Percentiles rank a stretch among this genome's conserved stretches.
Conservation (phyloP, 2,329 filamentous ascomycete genomes). For the Stagonosporopsis cucurbitacearum region DNA sequence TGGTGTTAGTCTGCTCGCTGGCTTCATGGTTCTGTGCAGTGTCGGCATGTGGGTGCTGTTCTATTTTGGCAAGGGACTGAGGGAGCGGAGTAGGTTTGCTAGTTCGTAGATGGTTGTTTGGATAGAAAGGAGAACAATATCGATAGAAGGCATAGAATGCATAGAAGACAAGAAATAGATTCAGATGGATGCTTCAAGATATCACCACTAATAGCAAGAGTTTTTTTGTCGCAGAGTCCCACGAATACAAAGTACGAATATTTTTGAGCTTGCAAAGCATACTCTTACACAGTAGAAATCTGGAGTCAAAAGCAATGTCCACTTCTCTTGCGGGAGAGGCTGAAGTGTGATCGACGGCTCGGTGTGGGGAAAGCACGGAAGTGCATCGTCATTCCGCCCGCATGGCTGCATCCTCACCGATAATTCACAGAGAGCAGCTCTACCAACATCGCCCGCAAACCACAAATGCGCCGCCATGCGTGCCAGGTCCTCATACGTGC, state of each 20-base stretch:
- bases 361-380: slow-evolving; percentile 8
- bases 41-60: slow-evolving; percentile 65
- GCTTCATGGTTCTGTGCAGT: slow-evolving; percentile 50
- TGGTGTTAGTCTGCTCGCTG: slow-evolving; percentile 64
- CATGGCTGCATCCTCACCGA: slow-evolving; percentile 1
- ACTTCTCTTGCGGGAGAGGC: background rate
- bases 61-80: slow-evolving; percentile 61
- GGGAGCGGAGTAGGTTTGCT: slow-evolving; percentile 66
- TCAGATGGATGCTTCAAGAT: background rate
- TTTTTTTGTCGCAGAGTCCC: background rate
- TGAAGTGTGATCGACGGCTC: slow-evolving; percentile 1
- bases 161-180: background rate
- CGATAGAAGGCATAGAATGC: background rate
- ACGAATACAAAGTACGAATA: no score
- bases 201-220: background rate
- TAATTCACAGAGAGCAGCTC: background rate
- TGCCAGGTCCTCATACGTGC: slow-evolving; percentile 18
- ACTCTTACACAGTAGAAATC: background rate
- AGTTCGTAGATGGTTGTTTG: slow-evolving; percentile 16
- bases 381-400: slow-evolving; percentile 14
- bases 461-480: slow-evolving; percentile 28
- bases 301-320: background rate
- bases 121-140: background rate
- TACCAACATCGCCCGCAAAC: background rate
- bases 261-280: background rate